Evolutionary conservation across 768 basidiomycete species (phyloP), one percentile per base, ranked within the genome.

Genomic region (Lactifluus subvellereus): DNA sequence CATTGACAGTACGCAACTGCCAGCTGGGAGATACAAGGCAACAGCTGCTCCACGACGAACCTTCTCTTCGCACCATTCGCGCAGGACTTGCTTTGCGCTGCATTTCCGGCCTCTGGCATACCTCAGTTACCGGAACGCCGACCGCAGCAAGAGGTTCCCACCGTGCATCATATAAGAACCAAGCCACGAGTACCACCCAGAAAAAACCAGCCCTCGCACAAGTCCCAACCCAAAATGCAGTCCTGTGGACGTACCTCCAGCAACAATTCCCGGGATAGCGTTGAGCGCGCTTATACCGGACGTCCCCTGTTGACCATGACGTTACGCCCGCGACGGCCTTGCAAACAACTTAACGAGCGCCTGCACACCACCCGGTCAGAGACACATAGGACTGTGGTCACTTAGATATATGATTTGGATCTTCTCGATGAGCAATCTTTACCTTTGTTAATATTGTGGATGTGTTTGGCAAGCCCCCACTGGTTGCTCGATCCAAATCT

Each of bases 21-120:
- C 37, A 42, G 52, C 4, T 68, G 67, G 67, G 59, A 68, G 18
- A 62, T 68, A 8, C 59, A 54, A 22, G 67, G 67, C 8, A 51
- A 16, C 11, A 50, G 38, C 5, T 54, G 40, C 14, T 2, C 27
- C 9, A 51, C 53, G n/a, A 45, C 4, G 49, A 68, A 62, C 59
- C 55, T 68, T 35, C 65, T 66, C 55, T 57, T 68, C 59, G 47
- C 55, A 27, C 65, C 67, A 32, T 57, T 66, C 30, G 22, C 55
- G 13, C 61, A 53, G 20, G 55, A 57, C 49, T 30, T 66, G 8
- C 54, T 68, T 42, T 59, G 59, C n/a, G 58, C 57, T 16, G 67
- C 47, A n/a, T 66, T 68, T 8, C 65, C 65, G 0, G 30, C 55
- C 11, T 50, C 54, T 32, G 67, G 67, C 9, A 66, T 66, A n/a